Evolutionary conservation across 1,139 yeast genomes (phyloP).

Genomic region (Taphrina flavorubra): DNA sequence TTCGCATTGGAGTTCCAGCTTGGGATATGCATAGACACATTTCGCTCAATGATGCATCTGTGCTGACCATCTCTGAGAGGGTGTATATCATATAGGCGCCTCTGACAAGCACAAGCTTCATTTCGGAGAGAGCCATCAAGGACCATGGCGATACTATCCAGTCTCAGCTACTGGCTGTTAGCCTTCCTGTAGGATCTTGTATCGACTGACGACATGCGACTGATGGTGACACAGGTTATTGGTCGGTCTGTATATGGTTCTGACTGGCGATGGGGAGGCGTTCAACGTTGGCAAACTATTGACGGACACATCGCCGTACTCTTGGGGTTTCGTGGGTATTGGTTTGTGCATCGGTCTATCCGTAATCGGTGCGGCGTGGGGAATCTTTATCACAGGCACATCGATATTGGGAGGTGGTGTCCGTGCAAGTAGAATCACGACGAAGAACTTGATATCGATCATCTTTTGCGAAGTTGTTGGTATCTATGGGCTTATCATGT

Average conservation of each 20-base stretch:
- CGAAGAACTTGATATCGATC: slow-evolving; percentile 90
- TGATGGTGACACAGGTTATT: slow-evolving; percentile 14
- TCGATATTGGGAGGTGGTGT: slow-evolving; percentile 98
- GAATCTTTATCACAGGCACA: slow-evolving; percentile 94
- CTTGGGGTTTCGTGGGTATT: slow-evolving; percentile 96
- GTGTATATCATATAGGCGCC: no score
- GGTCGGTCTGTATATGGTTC: slow-evolving; percentile 38
- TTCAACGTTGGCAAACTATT: slow-evolving; percentile 69
- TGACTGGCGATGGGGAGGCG: slow-evolving; percentile 39
- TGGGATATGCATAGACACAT: slow-evolving; percentile 1
- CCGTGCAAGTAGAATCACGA: slow-evolving; percentile 93
- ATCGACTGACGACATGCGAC: neutral
- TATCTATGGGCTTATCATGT: slow-evolving; percentile 95
- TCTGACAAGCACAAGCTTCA: no score
- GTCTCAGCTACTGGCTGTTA: slow-evolving; percentile 38
- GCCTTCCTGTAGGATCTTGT: slow-evolving; percentile 26
- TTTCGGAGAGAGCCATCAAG: neutral
- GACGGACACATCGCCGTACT: slow-evolving; percentile 85
- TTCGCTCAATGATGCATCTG: neutral
- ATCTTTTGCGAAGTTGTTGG: slow-evolving; percentile 99
- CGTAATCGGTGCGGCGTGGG: slow-evolving; percentile 90
- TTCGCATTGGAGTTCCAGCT: neutral
- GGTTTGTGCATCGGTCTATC: slow-evolving; percentile 91
- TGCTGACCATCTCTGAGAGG: no score
- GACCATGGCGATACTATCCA: slow-evolving; percentile 24